These are phyloP conservation scores for Chlamydomonas applanata DNA, from an alignment of 139 green algal genomes.

Conservation along the genomic window DNA sequence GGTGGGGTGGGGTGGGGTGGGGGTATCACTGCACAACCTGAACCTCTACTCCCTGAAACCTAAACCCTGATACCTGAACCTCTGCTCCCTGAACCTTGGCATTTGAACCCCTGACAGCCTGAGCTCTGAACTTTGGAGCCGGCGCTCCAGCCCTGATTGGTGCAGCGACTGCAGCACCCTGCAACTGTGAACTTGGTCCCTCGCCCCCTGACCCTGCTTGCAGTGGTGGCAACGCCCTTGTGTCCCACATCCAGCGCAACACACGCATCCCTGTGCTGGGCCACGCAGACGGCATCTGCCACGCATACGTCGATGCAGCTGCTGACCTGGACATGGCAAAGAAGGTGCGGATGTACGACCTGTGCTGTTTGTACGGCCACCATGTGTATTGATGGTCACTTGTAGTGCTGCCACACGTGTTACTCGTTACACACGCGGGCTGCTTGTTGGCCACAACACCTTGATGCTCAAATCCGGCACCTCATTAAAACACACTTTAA, in stretches of 20 bases:
- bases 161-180: too few relatives aligned
- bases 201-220: neutral
- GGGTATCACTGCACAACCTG: too few relatives aligned
- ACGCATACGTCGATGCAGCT: constrained; percentile 88
- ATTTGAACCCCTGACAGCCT: too few relatives aligned
- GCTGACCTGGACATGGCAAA: constrained; percentile 58
- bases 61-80: too few relatives aligned
- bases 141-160: too few relatives aligned
- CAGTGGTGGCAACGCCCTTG: constrained; percentile 80
- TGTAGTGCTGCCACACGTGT: neutral
- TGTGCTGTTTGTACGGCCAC: neutral
- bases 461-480: neutral
- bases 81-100: too few relatives aligned
- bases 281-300: constrained; percentile 98
- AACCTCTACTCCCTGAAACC: too few relatives aligned
- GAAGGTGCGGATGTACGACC: constrained; percentile 29
- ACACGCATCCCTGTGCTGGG: constrained; percentile 97
- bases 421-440: neutral
- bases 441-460: neutral
- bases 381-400: too few relatives aligned
- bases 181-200: too few relatives aligned
- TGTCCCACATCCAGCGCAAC: constrained; percentile 69
- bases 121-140: too few relatives aligned
- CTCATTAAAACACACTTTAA: too few relatives aligned
- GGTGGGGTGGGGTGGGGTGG: too few relatives aligned